A percentile compares a stretch with the other conserved stretches of the same genome.
Conservation (phyloP, 2,329 filamentous ascomycete genomes). For the Leptographium galeiforme region DNA sequence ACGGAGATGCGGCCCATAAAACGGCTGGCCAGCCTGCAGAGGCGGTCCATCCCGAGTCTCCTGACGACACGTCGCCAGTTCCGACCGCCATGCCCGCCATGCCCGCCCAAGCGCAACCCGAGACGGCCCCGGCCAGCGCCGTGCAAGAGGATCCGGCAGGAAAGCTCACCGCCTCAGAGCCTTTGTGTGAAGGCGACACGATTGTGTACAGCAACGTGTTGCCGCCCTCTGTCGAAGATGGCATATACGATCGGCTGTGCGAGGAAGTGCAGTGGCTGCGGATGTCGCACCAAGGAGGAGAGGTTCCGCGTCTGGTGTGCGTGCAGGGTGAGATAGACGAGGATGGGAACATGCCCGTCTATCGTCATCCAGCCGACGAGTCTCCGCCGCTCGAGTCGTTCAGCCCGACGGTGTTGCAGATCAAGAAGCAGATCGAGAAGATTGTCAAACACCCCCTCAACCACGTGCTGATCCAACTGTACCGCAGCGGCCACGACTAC, state of each 20-base stretch:
- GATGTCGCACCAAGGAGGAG: constrained; percentile 85
- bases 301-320: constrained; percentile 81
- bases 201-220: constrained; percentile 59
- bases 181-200: constrained; percentile 71
- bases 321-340: constrained; percentile 62
- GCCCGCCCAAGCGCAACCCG: not conserved
- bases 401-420: constrained; percentile 54
- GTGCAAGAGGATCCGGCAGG: not conserved
- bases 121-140: not conserved
- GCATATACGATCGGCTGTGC: constrained; percentile 56
- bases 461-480: constrained; percentile 85
- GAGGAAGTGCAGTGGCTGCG: constrained; percentile 74
- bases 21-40: not conserved
- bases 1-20: not conserved
- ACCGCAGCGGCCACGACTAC: constrained; percentile 77
- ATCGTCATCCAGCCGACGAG: constrained; percentile 86
- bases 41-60: too few relatives aligned
- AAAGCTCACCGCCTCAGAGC: constrained; percentile 24
- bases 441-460: constrained; percentile 71
- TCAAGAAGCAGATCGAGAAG: constrained; percentile 57
- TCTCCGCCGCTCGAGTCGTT: constrained; percentile 67
- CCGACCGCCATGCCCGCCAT: not conserved
- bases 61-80: not conserved
- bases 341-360: constrained; percentile 73
- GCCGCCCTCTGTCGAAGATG: constrained; percentile 36